Evolutionary conservation across 768 basidiomycete genomes (phyloP), one percentile per base, ranked within the genome.

Genomic region (Boletus eberwhitei): DNA sequence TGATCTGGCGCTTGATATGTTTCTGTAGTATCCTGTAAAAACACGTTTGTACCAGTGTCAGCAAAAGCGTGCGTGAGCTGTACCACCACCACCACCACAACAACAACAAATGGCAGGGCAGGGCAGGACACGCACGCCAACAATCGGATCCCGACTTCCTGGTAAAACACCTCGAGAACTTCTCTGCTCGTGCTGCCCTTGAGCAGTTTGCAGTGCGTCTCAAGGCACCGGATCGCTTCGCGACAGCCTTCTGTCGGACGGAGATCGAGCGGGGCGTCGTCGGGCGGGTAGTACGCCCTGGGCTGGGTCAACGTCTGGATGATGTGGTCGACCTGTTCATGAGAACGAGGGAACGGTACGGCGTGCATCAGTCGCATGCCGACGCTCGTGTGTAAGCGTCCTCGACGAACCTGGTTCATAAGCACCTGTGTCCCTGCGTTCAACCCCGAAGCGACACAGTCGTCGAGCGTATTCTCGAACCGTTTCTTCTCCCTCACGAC

Each of bases 401-500:
- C n/a, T 37, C 8, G 7, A 59, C 59, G 21, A 24, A 89, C 92
- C 79, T 98, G 93, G 62, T 87, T 91, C 94, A 96, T 98, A 44
- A 98, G 73, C 2, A 94, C 90, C 60, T 97, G 90, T 4, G 96
- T 97, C 6, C 96, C 97, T 2, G 93, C 89, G 66, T 99, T 98
- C 62, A 98, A 71, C 1, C 96, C 96, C 12, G 81, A 84, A 4
- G 97, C 97, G 16, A 99, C 97, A 34, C 86, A 89, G 59, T 98
- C 94, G 65, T 99, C 97, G 35, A 99, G 73, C 1, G 84, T 74
- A 57, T 93, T 89, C 70, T 98, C 97, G 59, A 98, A 98, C 7
- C 84, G 82, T 74, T 98, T 99, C 81, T 98, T 98, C 71, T 98
- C 95, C 29, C 97, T 79, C 35, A 98, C 90, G 5, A 95, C 94